A percentile compares a stretch with the other conserved stretches of the same genome.
Evolutionary conservation across 2,329 filamentous ascomycete genomes (phyloP).

Genomic region (Diaporthe caulivora): DNA sequence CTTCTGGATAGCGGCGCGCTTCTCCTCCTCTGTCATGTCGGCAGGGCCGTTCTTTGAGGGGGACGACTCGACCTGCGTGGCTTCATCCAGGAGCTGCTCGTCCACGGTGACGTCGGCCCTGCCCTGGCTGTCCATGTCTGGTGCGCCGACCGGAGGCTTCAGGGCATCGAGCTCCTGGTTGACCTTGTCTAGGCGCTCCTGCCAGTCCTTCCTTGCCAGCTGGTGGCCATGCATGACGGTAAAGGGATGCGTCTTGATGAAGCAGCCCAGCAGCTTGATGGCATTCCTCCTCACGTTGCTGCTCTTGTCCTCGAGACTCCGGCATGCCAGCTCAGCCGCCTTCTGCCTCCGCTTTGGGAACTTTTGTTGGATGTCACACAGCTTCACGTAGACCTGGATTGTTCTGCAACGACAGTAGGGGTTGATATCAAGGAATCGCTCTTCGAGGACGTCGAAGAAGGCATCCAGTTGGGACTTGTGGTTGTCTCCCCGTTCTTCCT

Average conservation of each 20-base stretch:
- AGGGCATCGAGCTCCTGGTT: constrained; percentile 85
- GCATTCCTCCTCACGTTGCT: constrained; percentile 96
- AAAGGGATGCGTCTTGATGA: constrained; percentile 96
- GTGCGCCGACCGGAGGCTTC: constrained; percentile 80
- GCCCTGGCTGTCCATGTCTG: constrained; percentile 76
- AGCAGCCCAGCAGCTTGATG: constrained; percentile 87
- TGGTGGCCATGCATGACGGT: constrained; percentile 91
- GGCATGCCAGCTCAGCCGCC: constrained; percentile 86
- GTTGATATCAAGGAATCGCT: constrained; percentile 95
- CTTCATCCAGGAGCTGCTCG: constrained; percentile 85
- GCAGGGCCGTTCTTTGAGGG: constrained; percentile 70
- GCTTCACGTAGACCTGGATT: constrained; percentile 91
- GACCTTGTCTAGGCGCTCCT: constrained; percentile 82
- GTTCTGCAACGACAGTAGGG: constrained; percentile 93
- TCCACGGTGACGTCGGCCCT: constrained; percentile 75
- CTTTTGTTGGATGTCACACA: constrained; percentile 96
- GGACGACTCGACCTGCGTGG: constrained; percentile 79
- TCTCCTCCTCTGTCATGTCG: constrained; percentile 84
- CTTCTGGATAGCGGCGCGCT: constrained; percentile 79
- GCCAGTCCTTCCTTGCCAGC: constrained; percentile 88
- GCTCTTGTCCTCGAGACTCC: constrained; percentile 96
- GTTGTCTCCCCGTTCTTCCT: constrained; percentile 91
- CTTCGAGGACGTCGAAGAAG: constrained; percentile 96
- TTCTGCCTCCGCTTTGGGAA: constrained; percentile 92
- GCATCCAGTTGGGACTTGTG: constrained; percentile 95